A percentile compares a stretch with the other conserved stretches of the same genome.
phyloP scores from a whole-genome alignment of 2,329 filamentous ascomycete genomes.

The Fonsecaea pedrosoi region DNA sequence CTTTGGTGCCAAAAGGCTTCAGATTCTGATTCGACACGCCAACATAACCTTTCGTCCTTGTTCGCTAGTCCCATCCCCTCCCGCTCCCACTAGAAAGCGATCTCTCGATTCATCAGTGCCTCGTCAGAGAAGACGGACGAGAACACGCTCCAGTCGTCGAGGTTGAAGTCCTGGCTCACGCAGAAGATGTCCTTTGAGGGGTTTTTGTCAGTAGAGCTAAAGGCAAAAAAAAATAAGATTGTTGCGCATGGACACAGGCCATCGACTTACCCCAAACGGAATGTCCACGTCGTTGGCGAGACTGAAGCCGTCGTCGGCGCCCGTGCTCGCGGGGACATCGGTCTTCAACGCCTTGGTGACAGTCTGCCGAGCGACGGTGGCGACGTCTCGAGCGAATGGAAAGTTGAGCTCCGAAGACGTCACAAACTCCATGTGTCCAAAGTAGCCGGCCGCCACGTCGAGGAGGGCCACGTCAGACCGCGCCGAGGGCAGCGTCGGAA shows the following conservation, averaged over 20 bases:
- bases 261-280: conserved; percentile 3
- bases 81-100: conserved; percentile 2
- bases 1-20: background rate
- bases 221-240: background rate
- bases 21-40: background rate
- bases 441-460: conserved; percentile 16
- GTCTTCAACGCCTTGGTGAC: conserved; percentile 7
- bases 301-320: conserved; percentile 12
- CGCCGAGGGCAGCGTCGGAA: background rate
- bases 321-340: conserved; percentile 6
- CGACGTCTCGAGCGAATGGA: conserved; percentile 19
- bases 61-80: background rate
- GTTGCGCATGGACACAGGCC: background rate
- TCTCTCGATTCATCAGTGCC: conserved; percentile 9
- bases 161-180: conserved; percentile 16
- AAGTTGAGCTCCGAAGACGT: conserved; percentile 11
- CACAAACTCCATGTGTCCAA: conserved; percentile 21
- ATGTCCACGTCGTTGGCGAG: conserved; percentile 11
- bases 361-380: conserved; percentile 2
- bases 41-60: background rate
- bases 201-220: background rate
- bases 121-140: conserved; percentile 16
- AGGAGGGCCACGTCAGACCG: conserved; percentile 15
- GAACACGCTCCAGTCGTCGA: conserved; percentile 16
- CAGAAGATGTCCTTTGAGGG: conserved; percentile 13